Evolutionary conservation across 192 early-diverging fungal genomes (phyloP).

Genomic region (Gonapodya prolifera): DNA sequence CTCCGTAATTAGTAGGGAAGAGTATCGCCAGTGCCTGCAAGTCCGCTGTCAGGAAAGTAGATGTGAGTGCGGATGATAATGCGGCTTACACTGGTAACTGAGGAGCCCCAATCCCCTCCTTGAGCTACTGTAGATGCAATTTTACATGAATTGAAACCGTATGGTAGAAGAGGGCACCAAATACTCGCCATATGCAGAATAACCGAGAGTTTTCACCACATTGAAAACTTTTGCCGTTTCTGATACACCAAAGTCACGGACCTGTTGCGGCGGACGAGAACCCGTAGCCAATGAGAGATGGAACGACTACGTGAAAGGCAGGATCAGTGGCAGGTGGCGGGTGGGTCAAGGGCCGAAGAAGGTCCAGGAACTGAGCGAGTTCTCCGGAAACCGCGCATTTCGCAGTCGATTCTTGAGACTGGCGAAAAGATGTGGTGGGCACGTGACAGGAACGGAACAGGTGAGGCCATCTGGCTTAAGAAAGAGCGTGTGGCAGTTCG

Average conservation of each 20-base stretch:
- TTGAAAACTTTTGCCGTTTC: constrained; percentile 13
- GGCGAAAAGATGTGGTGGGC: no score
- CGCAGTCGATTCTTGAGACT: no score
- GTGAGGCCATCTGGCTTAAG: no score
- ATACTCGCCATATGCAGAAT: background rate
- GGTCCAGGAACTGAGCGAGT: constrained; percentile 16
- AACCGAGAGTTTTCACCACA: constrained; percentile 11
- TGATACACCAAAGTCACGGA: constrained; percentile 5
- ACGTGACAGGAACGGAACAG: no score
- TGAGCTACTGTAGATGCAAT: constrained; percentile 18
- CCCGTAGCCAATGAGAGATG: constrained; percentile 51
- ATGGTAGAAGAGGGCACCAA: no score
- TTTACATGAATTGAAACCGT: background rate
- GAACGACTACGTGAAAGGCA: constrained; percentile 48
- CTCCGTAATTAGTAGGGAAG: constrained; percentile 23
- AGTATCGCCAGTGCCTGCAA: constrained; percentile 23
- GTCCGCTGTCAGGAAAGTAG: no score
- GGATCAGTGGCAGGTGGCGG: background rate
- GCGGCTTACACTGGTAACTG: no score
- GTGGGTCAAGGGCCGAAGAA: background rate
- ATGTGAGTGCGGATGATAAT: no score
- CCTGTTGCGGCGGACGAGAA: constrained; percentile 22
- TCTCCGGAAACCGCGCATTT: no score
- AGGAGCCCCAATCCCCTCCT: constrained; percentile 33
- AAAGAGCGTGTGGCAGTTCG: no score